Conservation (phyloP, 2,329 filamentous ascomycete species). For the Alternaria sp. region DNA sequence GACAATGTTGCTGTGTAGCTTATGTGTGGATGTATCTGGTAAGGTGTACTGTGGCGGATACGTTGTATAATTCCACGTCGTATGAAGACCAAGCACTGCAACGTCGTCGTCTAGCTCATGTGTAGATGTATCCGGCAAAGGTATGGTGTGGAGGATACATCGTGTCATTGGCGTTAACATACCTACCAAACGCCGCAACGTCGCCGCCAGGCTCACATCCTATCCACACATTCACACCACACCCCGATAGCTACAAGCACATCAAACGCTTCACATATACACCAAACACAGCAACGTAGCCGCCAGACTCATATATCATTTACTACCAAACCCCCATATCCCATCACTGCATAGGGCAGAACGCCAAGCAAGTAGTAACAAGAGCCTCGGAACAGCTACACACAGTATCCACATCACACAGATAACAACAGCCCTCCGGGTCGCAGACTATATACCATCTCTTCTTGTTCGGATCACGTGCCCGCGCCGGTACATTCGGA, state of each 20-base stretch:
- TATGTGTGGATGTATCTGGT: fast-evolving
- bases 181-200: background rate
- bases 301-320: background rate
- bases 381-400: background rate
- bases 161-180: fast-evolving
- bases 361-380: background rate
- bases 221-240: background rate
- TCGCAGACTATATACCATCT: background rate
- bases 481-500: background rate
- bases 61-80: too few relatives aligned
- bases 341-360: background rate
- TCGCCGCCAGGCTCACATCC: fast-evolving
- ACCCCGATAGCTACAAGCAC: background rate
- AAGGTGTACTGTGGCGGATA: too few relatives aligned
- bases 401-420: background rate
- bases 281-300: background rate
- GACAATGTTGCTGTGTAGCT: too few relatives aligned
- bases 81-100: fast-evolving
- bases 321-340: background rate
- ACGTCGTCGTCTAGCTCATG: background rate
- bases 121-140: background rate
- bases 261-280: background rate
- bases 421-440: background rate
- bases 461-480: background rate
- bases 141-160: background rate